These are phyloP conservation scores for Eucalyptus sp. DNA, from an alignment of 345 rosid genomes.

Conservation along the genomic window DNA sequence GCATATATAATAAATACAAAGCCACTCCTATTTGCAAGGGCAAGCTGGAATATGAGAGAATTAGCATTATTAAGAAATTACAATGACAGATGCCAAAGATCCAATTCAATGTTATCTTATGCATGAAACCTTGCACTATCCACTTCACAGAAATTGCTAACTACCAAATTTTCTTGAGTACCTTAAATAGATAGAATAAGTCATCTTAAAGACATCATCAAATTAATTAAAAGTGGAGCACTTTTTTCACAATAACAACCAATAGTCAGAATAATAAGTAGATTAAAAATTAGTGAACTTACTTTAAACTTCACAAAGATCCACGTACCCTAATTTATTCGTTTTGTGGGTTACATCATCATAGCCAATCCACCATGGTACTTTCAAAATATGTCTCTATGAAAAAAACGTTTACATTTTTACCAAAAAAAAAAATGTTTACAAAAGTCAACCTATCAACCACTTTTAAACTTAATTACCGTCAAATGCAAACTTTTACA, in stretches of 20 bases:
- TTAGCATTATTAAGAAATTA: not conserved
- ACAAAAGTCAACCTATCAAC: not conserved
- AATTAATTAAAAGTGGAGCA: not conserved
- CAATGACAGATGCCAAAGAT: not conserved
- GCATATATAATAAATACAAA: slow-evolving; percentile 72
- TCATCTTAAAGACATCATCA: not conserved
- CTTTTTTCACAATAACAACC: not conserved
- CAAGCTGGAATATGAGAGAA: slow-evolving; percentile 34
- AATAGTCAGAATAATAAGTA: not conserved
- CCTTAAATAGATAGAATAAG: not conserved
- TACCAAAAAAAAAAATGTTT: not conserved
- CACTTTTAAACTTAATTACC: not conserved
- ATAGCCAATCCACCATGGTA: not conserved
- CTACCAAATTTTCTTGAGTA: not conserved
- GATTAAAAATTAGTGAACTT: not conserved
- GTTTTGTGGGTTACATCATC: not conserved
- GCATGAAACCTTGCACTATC: not conserved
- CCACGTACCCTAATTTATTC: not conserved
- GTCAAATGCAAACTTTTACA: not conserved
- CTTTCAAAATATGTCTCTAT: not conserved
- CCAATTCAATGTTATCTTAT: not conserved
- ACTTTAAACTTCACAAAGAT: not conserved
- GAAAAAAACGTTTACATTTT: not conserved
- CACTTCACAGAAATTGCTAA: not conserved
- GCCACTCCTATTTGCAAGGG: slow-evolving; percentile 92